Conservation (phyloP, 2,329 filamentous ascomycete genomes). For the Hawksworthiomyces lignivorus region DNA sequence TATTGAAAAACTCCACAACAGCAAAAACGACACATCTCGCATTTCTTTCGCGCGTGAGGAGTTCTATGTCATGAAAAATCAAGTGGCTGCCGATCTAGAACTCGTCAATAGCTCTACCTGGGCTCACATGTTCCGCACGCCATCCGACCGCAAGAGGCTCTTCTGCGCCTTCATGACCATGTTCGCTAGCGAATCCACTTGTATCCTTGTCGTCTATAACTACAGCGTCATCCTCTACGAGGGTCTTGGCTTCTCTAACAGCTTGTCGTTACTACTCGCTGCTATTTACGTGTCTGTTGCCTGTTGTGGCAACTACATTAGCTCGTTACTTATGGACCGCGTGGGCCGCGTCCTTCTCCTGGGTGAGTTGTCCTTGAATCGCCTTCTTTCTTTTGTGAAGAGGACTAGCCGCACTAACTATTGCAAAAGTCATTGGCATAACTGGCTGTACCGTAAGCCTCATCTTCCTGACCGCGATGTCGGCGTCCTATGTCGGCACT, state of each 20-base stretch:
- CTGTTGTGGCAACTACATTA: background rate
- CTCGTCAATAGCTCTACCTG: background rate
- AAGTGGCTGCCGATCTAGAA: background rate
- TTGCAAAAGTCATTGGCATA: background rate
- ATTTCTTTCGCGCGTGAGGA: background rate
- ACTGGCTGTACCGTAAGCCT: background rate
- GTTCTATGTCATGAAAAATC: slow-evolving; percentile 2
- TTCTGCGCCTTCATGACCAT: background rate
- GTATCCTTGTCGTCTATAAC: background rate
- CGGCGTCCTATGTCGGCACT: background rate
- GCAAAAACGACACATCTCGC: background rate
- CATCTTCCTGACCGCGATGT: background rate
- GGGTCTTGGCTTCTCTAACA: background rate
- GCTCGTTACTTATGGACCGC: background rate
- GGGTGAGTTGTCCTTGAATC: no score
- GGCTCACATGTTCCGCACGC: background rate
- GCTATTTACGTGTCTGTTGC: background rate
- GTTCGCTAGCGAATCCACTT: background rate
- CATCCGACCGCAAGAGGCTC: background rate
- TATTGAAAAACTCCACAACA: background rate
- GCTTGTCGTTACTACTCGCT: background rate
- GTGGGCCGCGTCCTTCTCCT: background rate
- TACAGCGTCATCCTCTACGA: background rate
- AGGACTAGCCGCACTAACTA: no score
- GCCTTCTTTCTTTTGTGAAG: no score